Evolutionary conservation across 1,284 basidiomycete species (phyloP), one percentile per base, ranked within the genome.

Genomic region (Apiotrichum veenhuisii): DNA sequence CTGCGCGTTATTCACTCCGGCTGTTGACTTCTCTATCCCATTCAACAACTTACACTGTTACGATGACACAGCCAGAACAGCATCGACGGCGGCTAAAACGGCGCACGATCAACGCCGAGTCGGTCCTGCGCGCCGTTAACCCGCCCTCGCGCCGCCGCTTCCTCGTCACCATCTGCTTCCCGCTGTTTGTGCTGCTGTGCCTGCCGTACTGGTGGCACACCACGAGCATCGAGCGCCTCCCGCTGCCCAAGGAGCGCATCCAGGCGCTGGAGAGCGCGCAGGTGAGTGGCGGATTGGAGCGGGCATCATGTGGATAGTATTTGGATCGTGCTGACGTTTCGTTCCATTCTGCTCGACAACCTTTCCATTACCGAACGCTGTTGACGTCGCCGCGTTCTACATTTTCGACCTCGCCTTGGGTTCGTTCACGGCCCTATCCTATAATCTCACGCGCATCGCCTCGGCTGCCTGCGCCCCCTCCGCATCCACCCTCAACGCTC

Each of bases 131-230:
- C 15, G 34, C 36, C 44, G 45, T 57, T 55, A 75, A 74, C 55
- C 68, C 70, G 20, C 54, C 71, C 1, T 43, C 41, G 2, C 48
- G 23, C 11, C 46, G 57, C 14, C 62, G 72, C 7, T 47, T 73
- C 30, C 43, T 65, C 10, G 64, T 68, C 26, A 57, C 91, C 55
- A 73, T 80, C 7, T 83, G 87, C 0, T 94, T 93, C 72, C 90
- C 90, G 82, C 58, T 82, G 30, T 78, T 90, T 34, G 80, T 93
- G 23, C 61, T 92, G 23, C 75, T 89, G 9, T 85, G 86, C 1
- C 57, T 90, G 20, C 92, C 92, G 5, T 81, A 89, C 45, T 96
- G 92, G 92, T 95, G 89, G 89, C 81, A 80, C 46, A 86, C 88
- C 23, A 95, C 92, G 3, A 88, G 87, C 60, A 92, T 95, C 40